These are phyloP conservation scores for Cladorrhinum samala DNA, from an alignment of 495 filamentous ascomycete species.

Conservation along the genomic window DNA sequence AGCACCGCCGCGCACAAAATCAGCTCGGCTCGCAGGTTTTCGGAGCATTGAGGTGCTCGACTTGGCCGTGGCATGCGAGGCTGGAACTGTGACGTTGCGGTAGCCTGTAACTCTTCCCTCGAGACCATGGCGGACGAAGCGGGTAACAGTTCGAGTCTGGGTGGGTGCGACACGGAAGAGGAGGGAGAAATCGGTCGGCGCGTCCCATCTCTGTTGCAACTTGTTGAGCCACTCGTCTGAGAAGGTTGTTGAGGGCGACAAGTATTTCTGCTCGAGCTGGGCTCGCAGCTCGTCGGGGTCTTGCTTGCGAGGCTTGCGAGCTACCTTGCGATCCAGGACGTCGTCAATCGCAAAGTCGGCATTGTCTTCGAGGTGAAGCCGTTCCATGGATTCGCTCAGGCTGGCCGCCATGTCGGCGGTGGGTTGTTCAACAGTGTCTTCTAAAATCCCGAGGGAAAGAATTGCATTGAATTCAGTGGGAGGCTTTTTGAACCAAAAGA, in stretches of 20 bases:
- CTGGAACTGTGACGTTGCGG: slow-evolving; percentile 88
- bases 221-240: slow-evolving; percentile 77
- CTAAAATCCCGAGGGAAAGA: too few species aligned
- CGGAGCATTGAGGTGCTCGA: slow-evolving; percentile 88
- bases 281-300: slow-evolving; percentile 54
- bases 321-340: slow-evolving; percentile 46
- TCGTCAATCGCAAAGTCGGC: slow-evolving; percentile 46
- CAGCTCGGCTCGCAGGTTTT: slow-evolving; percentile 79
- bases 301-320: slow-evolving; percentile 52
- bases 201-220: slow-evolving; percentile 87
- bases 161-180: slow-evolving; percentile 84
- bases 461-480: too few species aligned
- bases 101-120: slow-evolving; percentile 93
- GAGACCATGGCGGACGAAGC: slow-evolving; percentile 86
- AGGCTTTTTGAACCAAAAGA: too few species aligned
- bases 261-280: slow-evolving; percentile 68
- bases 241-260: slow-evolving; percentile 72
- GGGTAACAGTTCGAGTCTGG: slow-evolving; percentile 85
- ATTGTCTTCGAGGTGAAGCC: slow-evolving; percentile 31
- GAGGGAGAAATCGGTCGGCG: slow-evolving; percentile 64
- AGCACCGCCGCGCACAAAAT: slow-evolving; percentile 91
- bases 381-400: slow-evolving; percentile 33
- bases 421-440: not conserved
- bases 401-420: slow-evolving; percentile 32
- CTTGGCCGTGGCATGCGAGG: slow-evolving; percentile 85